Percentiles rank a stretch among this genome's conserved stretches.
Conservation (phyloP, 2,329 filamentous ascomycete genomes). For the Apiospora hydei region DNA sequence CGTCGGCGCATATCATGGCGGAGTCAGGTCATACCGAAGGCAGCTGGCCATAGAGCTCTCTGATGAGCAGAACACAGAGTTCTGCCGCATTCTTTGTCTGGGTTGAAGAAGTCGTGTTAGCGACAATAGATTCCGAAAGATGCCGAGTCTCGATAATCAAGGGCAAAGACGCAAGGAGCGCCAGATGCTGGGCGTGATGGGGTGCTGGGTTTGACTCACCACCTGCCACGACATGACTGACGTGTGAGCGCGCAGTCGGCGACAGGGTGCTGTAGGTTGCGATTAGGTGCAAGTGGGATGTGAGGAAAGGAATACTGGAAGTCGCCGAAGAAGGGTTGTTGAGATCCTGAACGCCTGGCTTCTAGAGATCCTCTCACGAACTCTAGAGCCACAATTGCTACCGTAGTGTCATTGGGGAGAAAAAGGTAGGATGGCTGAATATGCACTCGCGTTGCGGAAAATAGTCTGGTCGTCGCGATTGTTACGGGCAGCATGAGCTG, state of each 20-base stretch:
- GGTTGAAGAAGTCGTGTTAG: conserved; percentile 36
- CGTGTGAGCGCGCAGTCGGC: conserved; percentile 22
- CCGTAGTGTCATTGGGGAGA: conserved; percentile 64
- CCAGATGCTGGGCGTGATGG: conserved; percentile 27
- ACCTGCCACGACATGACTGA: conserved; percentile 39
- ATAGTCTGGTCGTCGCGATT: conserved; percentile 20
- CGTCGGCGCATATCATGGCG: conserved; percentile 27
- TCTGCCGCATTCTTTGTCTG: conserved; percentile 80
- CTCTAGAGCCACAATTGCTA: conserved; percentile 80
- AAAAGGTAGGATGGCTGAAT: conserved; percentile 24
- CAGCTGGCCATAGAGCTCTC: conserved; percentile 89
- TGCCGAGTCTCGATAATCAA: conserved; percentile 21
- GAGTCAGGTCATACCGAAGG: conserved; percentile 70
- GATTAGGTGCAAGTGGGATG: conserved; percentile 16
- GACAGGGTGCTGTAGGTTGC: conserved; percentile 20
- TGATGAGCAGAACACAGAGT: conserved; percentile 88
- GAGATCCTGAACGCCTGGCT: conserved; percentile 56
- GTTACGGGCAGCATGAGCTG: conserved; percentile 9
- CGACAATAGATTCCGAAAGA: conserved; percentile 11
- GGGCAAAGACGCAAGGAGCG: conserved; percentile 24
- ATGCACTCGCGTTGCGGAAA: conserved; percentile 22
- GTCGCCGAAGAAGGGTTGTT: conserved; percentile 42
- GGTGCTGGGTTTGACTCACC: conserved; percentile 37
- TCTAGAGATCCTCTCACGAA: conserved; percentile 80
- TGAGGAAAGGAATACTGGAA: conserved; percentile 27